Conservation (phyloP, 805 yeast genomes). For the Millerozyma acaciae region DNA sequence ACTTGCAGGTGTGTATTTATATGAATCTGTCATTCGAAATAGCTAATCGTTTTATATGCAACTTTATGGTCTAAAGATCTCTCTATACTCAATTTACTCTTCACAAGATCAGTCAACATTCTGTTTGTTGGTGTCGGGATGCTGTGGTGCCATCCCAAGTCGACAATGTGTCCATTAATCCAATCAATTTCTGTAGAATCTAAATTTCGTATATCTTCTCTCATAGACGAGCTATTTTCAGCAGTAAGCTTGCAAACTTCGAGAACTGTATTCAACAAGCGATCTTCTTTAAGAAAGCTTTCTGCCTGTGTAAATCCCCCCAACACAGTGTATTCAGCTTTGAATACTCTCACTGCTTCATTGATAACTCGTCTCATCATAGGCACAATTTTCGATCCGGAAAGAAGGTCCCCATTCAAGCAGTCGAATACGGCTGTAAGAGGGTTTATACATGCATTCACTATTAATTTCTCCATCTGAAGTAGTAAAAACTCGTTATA, state of each 20-base stretch:
- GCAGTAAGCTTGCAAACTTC: slow-evolving; percentile 37
- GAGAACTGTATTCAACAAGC: slow-evolving; percentile 29
- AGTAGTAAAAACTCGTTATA: slow-evolving; percentile 46
- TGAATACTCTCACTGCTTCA: slow-evolving; percentile 45
- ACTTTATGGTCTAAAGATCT: slow-evolving; percentile 20
- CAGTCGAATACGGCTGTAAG: slow-evolving; percentile 75
- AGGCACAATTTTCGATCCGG: slow-evolving; percentile 27
- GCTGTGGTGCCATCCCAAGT: slow-evolving; percentile 46
- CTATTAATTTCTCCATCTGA: slow-evolving; percentile 72
- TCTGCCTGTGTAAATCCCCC: slow-evolving; percentile 26
- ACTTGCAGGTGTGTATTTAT: background rate
- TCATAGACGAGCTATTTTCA: slow-evolving; percentile 65
- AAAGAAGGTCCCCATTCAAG: slow-evolving; percentile 67
- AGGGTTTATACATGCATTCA: slow-evolving; percentile 83
- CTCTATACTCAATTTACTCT: slow-evolving; percentile 30
- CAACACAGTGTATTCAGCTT: slow-evolving; percentile 23
- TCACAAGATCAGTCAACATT: slow-evolving; percentile 44
- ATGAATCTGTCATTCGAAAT: background rate
- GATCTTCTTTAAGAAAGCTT: slow-evolving; percentile 26
- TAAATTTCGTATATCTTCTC: slow-evolving; percentile 55
- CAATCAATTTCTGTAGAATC: slow-evolving; percentile 73
- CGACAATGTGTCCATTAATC: slow-evolving; percentile 76
- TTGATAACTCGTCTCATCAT: slow-evolving; percentile 40
- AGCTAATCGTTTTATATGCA: slow-evolving; percentile 3
- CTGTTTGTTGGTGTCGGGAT: slow-evolving; percentile 45